These are phyloP conservation scores for Arabis hirsuta DNA, from an alignment of 345 rosid genomes.

Conservation along the genomic window DNA sequence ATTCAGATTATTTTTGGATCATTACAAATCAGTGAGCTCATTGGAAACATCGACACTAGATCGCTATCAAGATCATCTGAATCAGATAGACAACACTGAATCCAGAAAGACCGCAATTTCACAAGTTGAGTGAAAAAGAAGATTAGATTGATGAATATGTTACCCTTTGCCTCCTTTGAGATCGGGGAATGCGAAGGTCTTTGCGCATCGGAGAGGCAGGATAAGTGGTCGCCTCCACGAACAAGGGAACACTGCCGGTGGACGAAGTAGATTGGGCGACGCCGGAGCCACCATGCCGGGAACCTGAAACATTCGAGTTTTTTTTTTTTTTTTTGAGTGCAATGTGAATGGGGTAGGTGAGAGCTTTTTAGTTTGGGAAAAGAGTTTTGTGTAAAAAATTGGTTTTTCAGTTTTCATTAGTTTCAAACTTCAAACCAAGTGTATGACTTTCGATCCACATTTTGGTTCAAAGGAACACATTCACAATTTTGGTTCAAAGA, in stretches of 20 bases:
- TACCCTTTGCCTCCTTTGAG: slow-evolving; percentile 72
- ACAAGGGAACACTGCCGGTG: slow-evolving; percentile 23
- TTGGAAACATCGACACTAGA: background rate
- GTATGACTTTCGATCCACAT: no score
- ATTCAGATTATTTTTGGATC: background rate
- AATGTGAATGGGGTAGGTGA: slow-evolving; percentile 3
- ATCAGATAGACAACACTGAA: background rate
- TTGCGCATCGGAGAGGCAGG: slow-evolving; percentile 39
- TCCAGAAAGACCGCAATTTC: background rate
- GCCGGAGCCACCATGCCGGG: slow-evolving; percentile 34
- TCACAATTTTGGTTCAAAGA: no score
- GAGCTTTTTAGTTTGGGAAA: background rate
- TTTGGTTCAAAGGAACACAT: no score
- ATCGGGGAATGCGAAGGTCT: slow-evolving; percentile 50
- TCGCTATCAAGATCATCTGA: background rate
- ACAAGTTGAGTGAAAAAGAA: background rate
- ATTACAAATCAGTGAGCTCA: background rate
- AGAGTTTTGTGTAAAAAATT: no score
- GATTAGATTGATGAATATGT: background rate
- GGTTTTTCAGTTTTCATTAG: background rate
- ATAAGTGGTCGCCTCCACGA: slow-evolving; percentile 31
- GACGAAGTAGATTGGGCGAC: slow-evolving; percentile 31
- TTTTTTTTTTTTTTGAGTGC: no score
- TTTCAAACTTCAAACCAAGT: background rate
- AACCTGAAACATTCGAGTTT: slow-evolving; percentile 41